Conservation (phyloP, 768 basidiomycete species). For the Leucosporidium yakuticum region DNA sequence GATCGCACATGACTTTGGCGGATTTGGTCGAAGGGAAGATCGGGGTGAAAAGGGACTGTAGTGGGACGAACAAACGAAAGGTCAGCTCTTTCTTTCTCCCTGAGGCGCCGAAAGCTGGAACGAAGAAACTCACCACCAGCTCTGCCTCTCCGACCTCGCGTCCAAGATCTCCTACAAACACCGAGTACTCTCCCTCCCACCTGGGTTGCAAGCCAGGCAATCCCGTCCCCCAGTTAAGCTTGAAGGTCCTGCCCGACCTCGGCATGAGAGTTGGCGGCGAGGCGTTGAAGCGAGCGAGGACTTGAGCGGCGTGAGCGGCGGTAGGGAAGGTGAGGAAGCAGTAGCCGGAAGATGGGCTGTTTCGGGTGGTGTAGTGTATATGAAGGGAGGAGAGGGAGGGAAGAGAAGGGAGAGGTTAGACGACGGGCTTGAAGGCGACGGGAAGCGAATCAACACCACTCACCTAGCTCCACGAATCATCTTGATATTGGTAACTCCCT, state of each 20-base stretch:
- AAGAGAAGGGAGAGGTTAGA: neutral
- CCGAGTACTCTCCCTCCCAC: constrained; percentile 64
- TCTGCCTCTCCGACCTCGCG: constrained; percentile 93
- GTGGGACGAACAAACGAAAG: neutral
- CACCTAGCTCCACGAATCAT: constrained; percentile 58
- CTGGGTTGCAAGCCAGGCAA: constrained; percentile 37
- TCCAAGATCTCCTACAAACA: constrained; percentile 89
- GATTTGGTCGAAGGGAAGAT: constrained; percentile 89
- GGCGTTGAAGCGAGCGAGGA: constrained; percentile 60
- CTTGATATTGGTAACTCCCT: constrained; percentile 52
- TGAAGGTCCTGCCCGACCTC: constrained; percentile 73
- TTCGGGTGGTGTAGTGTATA: neutral
- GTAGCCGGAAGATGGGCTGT: constrained; percentile 63
- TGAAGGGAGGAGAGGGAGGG: constrained; percentile 60
- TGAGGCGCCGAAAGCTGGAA: neutral
- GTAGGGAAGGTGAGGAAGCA: constrained; percentile 81
- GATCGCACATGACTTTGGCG: constrained; percentile 58
- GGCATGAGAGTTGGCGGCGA: constrained; percentile 61
- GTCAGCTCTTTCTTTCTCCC: neutral
- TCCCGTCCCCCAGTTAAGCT: constrained; percentile 45
- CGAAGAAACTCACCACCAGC: constrained; percentile 76
- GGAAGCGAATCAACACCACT: constrained; percentile 9
- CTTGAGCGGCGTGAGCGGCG: constrained; percentile 60
- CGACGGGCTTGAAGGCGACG: neutral
- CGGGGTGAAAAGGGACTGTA: constrained; percentile 56